Base-by-base conservation (phyloP, 192 early-diverging fungal species). In the Allomyces macrogynus region DNA sequence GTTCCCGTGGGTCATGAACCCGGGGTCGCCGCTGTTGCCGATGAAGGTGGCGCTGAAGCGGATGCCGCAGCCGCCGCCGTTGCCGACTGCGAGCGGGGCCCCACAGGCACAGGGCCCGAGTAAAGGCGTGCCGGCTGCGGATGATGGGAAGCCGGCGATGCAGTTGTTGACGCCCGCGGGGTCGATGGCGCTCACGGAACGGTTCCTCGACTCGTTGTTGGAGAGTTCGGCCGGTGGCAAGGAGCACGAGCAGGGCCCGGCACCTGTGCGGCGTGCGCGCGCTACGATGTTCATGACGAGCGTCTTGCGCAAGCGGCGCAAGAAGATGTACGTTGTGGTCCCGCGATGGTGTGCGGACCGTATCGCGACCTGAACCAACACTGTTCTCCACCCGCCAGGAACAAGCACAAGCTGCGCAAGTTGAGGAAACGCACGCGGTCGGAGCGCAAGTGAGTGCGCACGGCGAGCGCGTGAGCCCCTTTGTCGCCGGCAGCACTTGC, bases 401-500 rank as follows among this genome's bases (percentile, higher is more conserved):
- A 57, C 49, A 57, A 57, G 49, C 49, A 57, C 49, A 57, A 57
- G 49, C 49, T 57, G 16, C 49, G 49, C 49, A 57, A 57, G 49
- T n/a, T 57, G 49, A 14, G 49, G 16, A 57, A 57, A 5, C 12
- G 49, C 16, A 57, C 49, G 20, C 49, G 49, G 16, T 57, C 49
- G 12, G 16, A 57, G 49, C 49, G 49, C 49, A 57, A 57, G 49
- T 57, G 20, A 57, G 12, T n/a, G n/a, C 12, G 0, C 3, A 54
- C 44, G 44, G 49, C 16, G 32, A 40, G 32, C 7, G 32, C 32
- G 32, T 7, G 7, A 8, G 32, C 7, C 32, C 49, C 49, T 0
- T 40, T 7, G 32, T 40, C 32, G 32, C 8, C 32, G 32, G 32
- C 32, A 40, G 32, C 32, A 40, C 32, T 40, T 40, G 32, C 32